These are phyloP conservation scores for Magnusiomyces magnusii DNA, from an alignment of 1,139 yeast genomes.

Conservation along the genomic window DNA sequence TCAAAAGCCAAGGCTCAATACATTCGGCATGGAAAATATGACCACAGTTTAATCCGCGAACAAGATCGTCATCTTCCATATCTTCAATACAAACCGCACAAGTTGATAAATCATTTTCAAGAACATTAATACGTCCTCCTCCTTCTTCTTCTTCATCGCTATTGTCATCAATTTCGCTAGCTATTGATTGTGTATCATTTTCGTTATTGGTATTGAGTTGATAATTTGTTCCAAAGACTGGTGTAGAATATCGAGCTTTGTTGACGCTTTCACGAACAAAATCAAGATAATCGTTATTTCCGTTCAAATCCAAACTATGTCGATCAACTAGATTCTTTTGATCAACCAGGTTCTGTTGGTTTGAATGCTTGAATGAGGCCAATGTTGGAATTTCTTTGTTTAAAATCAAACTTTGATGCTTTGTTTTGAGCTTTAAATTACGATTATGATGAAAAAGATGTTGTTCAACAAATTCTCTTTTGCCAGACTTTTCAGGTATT, in stretches of 20 bases:
- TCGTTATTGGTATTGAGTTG: neutral
- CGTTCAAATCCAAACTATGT: neutral
- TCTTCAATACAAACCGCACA: conserved; percentile 76
- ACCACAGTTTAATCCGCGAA: conserved; percentile 71
- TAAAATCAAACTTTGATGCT: neutral
- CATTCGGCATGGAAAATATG: conserved; percentile 79
- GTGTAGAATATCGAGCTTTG: neutral
- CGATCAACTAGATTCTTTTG: too few relatives aligned
- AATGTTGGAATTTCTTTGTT: neutral
- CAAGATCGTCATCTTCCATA: conserved; percentile 54
- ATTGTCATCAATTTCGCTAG: neutral
- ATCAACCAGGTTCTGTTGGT: too few relatives aligned
- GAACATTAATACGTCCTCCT: too few relatives aligned
- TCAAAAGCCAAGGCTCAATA: conserved; percentile 75
- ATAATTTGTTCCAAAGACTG: neutral
- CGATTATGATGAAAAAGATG: neutral
- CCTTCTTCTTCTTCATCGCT: neutral
- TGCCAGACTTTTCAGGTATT: neutral
- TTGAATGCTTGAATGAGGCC: neutral
- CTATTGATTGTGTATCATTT: neutral
- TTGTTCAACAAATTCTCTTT: neutral
- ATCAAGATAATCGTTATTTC: neutral
- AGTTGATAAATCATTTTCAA: conserved; percentile 21
- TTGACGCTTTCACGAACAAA: neutral
- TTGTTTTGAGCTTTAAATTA: neutral